Conservation (phyloP, 2,329 filamentous ascomycete genomes). For the Leptographium procerum region DNA sequence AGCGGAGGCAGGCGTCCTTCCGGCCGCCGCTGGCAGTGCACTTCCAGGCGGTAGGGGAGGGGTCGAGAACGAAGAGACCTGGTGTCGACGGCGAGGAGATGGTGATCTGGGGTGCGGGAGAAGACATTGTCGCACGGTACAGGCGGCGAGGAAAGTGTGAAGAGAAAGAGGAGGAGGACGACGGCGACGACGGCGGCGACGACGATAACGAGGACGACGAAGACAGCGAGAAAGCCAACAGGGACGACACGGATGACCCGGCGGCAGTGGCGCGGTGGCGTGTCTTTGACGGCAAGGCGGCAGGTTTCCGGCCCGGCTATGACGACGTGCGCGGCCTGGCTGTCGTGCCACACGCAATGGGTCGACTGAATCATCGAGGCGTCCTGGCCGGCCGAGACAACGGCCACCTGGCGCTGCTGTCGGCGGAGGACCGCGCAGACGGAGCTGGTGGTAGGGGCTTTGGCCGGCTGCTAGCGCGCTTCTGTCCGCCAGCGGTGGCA, state of each 20-base stretch:
- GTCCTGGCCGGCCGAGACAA: conserved; percentile 38
- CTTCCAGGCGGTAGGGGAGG: conserved; percentile 17
- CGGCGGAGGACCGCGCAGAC: conserved; percentile 18
- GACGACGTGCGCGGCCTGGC: conserved; percentile 39
- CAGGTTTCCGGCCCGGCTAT: conserved; percentile 29
- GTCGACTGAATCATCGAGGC: conserved; percentile 17
- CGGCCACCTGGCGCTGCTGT: conserved; percentile 35
- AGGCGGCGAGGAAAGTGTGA: conserved; percentile 15
- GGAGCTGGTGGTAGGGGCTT: conserved; percentile 1
- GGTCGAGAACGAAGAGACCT: background rate
- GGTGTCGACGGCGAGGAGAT: conserved; percentile 27
- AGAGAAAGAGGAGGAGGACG: background rate
- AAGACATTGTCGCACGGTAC: conserved; percentile 34
- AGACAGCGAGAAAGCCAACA: background rate
- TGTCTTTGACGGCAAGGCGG: conserved; percentile 23
- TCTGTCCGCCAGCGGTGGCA: conserved; percentile 61
- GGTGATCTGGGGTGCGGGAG: conserved; percentile 38
- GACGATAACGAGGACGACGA: background rate
- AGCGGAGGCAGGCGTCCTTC: conserved; percentile 20
- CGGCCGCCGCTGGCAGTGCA: conserved; percentile 36
- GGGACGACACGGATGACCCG: conserved; percentile 1
- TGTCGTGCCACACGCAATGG: conserved; percentile 24
- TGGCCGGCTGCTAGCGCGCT: conserved; percentile 5
- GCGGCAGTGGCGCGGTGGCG: conserved; percentile 21
- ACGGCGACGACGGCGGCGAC: background rate